Conservation (phyloP, 306 rosid species). For the Luffa acutangula region DNA sequence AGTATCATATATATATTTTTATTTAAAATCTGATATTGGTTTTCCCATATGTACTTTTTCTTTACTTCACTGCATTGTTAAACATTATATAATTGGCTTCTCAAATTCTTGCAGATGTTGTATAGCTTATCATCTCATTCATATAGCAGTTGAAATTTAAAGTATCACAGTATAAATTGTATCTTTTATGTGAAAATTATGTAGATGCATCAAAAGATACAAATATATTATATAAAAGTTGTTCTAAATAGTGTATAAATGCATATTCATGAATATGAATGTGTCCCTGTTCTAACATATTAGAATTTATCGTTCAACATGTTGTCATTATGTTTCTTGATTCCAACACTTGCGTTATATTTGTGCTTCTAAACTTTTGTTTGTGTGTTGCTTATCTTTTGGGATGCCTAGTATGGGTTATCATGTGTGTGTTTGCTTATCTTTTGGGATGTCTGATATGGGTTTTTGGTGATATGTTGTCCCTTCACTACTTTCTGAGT, state of each 20-base stretch:
- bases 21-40: background rate
- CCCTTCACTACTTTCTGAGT: conserved; percentile 10
- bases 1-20: no score
- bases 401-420: background rate
- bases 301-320: background rate
- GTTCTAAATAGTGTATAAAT: background rate
- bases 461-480: background rate
- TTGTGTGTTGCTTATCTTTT: background rate
- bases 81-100: background rate
- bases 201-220: background rate
- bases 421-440: no score
- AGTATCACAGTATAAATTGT: background rate
- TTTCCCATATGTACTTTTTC: background rate
- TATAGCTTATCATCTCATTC: background rate
- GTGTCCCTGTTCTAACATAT: background rate
- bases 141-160: background rate
- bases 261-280: background rate
- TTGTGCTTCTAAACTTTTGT: background rate
- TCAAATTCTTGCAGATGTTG: background rate
- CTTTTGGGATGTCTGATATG: no score
- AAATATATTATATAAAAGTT: background rate
- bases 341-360: background rate
- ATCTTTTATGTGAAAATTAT: background rate
- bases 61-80: background rate
- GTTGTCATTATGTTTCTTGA: background rate